Conservation (phyloP, 345 rosid genomes). For the Arabidopsis arenosa region DNA sequence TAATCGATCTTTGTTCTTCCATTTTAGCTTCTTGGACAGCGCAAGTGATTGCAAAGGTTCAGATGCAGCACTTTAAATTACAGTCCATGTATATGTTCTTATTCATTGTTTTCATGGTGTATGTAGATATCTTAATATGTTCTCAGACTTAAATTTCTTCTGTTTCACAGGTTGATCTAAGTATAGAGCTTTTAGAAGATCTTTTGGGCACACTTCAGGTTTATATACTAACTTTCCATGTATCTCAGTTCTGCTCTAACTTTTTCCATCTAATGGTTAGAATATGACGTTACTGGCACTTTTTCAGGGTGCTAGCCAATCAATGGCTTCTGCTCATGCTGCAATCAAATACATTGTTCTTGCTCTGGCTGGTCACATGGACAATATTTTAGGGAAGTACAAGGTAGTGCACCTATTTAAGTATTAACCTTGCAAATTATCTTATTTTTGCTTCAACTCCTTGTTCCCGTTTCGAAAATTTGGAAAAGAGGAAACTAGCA, state of each 20-base stretch:
- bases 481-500: neutral
- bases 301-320: slow-evolving; percentile 61
- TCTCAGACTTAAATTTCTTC: slow-evolving; percentile 13
- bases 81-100: neutral
- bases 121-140: neutral
- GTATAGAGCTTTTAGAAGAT: slow-evolving; percentile 78
- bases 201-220: slow-evolving; percentile 82
- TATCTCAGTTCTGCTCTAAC: neutral
- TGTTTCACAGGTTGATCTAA: slow-evolving; percentile 67
- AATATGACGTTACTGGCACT: slow-evolving; percentile 14
- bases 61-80: slow-evolving; percentile 10
- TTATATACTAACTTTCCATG: slow-evolving; percentile 2
- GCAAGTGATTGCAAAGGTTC: slow-evolving; percentile 79
- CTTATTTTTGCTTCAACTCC: neutral
- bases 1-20: slow-evolving; percentile 77
- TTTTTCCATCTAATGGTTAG: neutral
- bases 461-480: neutral
- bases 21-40: slow-evolving; percentile 80
- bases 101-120: neutral
- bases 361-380: slow-evolving; percentile 85
- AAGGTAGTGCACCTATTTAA: slow-evolving; percentile 53
- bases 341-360: slow-evolving; percentile 77
- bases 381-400: slow-evolving; percentile 73
- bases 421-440: slow-evolving; percentile 4
- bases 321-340: slow-evolving; percentile 65